A percentile compares a stretch with the other conserved stretches of the same genome.
phyloP scores from a whole-genome alignment of 495 filamentous ascomycete species.

The Lindgomyces ingoldianus region DNA sequence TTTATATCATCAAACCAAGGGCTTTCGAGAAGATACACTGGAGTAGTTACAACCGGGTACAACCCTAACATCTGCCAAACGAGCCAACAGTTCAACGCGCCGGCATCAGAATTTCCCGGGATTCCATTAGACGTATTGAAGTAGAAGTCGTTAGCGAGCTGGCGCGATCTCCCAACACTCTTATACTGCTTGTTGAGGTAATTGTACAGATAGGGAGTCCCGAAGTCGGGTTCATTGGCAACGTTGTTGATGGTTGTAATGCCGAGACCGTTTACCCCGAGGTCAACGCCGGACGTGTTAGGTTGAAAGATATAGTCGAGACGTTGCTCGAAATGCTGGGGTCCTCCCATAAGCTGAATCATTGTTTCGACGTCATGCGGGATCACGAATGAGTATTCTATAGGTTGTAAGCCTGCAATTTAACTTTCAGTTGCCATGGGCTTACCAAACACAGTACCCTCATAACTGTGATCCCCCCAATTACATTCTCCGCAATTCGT shows the following conservation, averaged over 20 bases:
- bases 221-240: slow-evolving; percentile 46
- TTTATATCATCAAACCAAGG: slow-evolving; percentile 45
- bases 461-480: slow-evolving; percentile 39
- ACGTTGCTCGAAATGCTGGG: slow-evolving; percentile 37
- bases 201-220: slow-evolving; percentile 45
- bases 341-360: slow-evolving; percentile 45
- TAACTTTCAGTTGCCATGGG: slow-evolving; percentile 47
- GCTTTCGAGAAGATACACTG: slow-evolving; percentile 42
- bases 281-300: slow-evolving; percentile 37
- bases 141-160: slow-evolving; percentile 41
- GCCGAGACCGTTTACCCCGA: slow-evolving; percentile 41
- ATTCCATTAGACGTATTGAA: slow-evolving; percentile 40
- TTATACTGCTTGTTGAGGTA: slow-evolving; percentile 44
- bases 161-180: slow-evolving; percentile 37
- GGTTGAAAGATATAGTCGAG: slow-evolving; percentile 44
- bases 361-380: slow-evolving; percentile 43
- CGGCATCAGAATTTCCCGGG: slow-evolving; percentile 45
- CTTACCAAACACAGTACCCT: slow-evolving; percentile 41
- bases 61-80: slow-evolving; percentile 46
- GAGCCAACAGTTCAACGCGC: slow-evolving; percentile 43
- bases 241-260: slow-evolving; percentile 45
- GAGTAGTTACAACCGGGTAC: slow-evolving; percentile 44
- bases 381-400: slow-evolving; percentile 42
- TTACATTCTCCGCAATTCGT: slow-evolving; percentile 42
- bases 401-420: not conserved